Evolutionary conservation across 768 basidiomycete genomes (phyloP), one percentile per base, ranked within the genome.

Genomic region (Pleurotus platypus): DNA sequence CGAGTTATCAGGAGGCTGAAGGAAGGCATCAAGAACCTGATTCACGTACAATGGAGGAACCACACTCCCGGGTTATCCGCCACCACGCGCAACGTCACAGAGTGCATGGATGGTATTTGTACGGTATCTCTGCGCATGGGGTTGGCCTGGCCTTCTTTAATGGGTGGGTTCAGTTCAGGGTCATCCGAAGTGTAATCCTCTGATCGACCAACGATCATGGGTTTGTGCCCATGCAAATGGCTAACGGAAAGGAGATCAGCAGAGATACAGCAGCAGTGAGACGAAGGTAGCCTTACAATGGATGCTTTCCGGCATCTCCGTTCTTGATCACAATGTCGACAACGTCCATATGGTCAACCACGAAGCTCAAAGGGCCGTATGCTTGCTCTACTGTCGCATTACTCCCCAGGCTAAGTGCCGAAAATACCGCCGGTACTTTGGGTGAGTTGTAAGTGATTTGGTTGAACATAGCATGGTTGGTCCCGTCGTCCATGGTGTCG

Each of bases 21-120:
- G 9, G 39, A 18, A 42, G 30, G 26, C 12, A 16, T 30, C 37
- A 49, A 46, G 12, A 47, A 18, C 26, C 49, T 50, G 30, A 39
- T 64, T 49, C 30, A 75, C 86, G 55, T 65, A 87, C 86, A 93
- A 68, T 92, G 90, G 68, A 93, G 81, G 61, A 93, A 70, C 90
- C 92, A 95, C 6, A 81, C 86, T 9, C 96, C 96, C 1, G 96
- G 96, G 71, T 98, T 98, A 69, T 98, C 91, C 1, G 92, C 92
- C 47, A 87, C 74, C 63, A 94, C 70, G 18, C 93, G 84, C 46
- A 99, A 72, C 0, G 89, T 90, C 9, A 81, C 89, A 2, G 85
- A 85, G 16, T 80, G 71, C 58, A 78, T 78, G 3, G 84, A 78
- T 2, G 90, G 88, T 50, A 97, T 83, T 57, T 85, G 81, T 13